Conservation (phyloP, 2,329 filamentous ascomycete genomes). For the Aureobasidium sp. region DNA sequence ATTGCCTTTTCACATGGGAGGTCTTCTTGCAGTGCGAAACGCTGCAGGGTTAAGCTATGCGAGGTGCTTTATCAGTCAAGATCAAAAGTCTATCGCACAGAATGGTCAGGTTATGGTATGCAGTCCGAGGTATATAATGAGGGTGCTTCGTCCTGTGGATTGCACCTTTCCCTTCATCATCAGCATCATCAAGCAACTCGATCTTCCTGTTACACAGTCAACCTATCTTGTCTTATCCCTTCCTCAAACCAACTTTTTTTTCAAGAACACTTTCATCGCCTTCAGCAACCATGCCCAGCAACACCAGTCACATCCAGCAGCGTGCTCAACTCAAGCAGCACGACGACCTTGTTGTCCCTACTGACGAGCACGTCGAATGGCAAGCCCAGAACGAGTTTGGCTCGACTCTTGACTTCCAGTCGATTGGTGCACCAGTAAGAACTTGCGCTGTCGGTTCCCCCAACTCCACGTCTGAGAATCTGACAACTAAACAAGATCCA, state of each 20-base stretch:
- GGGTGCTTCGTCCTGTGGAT: not conserved
- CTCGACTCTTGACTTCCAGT: constrained; percentile 21
- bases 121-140: constrained; percentile 6
- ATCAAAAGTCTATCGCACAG: constrained; percentile 12
- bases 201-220: not conserved
- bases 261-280: not conserved
- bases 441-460: not conserved
- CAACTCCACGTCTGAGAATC: not conserved
- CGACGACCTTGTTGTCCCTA: constrained; percentile 23
- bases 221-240: not conserved
- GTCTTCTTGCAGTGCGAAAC: constrained; percentile 2
- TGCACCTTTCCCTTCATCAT: not conserved
- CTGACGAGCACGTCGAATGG: constrained; percentile 26
- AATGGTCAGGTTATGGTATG: constrained; percentile 12
- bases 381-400: constrained; percentile 15
- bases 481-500: constrained; percentile 32
- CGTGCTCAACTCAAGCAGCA: constrained; percentile 28
- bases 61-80: constrained; percentile 18
- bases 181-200: not conserved
- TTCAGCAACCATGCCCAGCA: constrained; percentile 9
- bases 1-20: not conserved
- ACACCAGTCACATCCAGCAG: constrained; percentile 14
- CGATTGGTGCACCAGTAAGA: constrained; percentile 2
- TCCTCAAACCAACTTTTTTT: not conserved
- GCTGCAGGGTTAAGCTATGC: constrained; percentile 13